A percentile compares a stretch with the other conserved stretches of the same genome.
Evolutionary conservation across 2,329 filamentous ascomycete species (phyloP).

Genomic region (Diaporthe ampelina): DNA sequence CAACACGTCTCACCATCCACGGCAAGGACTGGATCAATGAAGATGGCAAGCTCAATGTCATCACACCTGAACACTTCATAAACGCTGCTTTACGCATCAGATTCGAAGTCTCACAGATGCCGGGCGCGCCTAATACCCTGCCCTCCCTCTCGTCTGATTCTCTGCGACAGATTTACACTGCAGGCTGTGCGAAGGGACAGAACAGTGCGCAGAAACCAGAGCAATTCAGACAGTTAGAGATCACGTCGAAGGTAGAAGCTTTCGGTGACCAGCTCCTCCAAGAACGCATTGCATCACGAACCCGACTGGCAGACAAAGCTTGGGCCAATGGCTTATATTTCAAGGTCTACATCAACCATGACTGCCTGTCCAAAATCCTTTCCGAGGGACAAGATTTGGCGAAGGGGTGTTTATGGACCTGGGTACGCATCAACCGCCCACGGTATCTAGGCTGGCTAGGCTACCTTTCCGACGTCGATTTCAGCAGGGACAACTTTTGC

Average conservation of each 20-base stretch:
- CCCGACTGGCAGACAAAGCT: neutral
- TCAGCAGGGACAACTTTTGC: neutral
- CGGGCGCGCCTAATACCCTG: neutral
- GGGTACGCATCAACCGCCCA: neutral
- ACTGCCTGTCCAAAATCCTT: neutral
- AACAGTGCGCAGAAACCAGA: fast-evolving
- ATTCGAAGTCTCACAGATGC: neutral
- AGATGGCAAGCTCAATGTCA: neutral
- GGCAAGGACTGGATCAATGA: neutral
- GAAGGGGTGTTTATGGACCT: neutral
- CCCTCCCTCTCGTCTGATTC: neutral
- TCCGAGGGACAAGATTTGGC: neutral
- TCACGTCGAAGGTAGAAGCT: neutral
- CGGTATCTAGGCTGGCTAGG: too few relatives aligned
- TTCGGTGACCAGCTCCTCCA: neutral
- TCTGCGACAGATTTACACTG: fast-evolving
- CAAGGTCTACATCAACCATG: neutral
- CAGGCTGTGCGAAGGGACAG: too few relatives aligned
- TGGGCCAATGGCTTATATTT: too few relatives aligned
- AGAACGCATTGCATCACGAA: neutral
- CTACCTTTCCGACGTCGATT: neutral
- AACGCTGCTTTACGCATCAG: neutral
- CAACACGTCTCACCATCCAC: neutral
- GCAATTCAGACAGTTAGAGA: neutral
- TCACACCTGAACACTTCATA: neutral